A percentile compares a stretch with the other conserved stretches of the same genome.
Conservation (phyloP, 192 early-diverging fungal genomes). For the Rhizophagus sp. region DNA sequence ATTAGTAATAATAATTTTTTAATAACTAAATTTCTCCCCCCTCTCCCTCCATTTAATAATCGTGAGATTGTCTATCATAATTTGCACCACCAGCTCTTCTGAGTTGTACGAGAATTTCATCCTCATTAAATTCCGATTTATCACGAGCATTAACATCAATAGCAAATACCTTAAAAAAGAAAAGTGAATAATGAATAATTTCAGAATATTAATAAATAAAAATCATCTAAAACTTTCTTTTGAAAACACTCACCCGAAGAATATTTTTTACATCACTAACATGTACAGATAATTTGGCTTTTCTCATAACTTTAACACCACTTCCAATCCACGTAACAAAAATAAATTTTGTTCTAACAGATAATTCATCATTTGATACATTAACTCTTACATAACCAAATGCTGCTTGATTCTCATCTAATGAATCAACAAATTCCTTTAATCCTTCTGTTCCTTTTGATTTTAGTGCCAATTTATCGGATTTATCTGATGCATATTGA, state of each 20-base stretch:
- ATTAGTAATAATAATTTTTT: too few species aligned
- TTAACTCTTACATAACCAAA: constrained; percentile 13
- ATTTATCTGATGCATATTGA: constrained; percentile 5
- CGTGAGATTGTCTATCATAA: constrained; percentile 21
- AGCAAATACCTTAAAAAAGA: neutral
- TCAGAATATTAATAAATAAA: too few species aligned
- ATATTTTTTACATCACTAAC: constrained; percentile 20
- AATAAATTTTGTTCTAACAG: constrained; percentile 22
- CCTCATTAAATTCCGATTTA: constrained; percentile 20
- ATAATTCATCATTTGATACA: constrained; percentile 29
- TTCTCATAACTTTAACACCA: constrained; percentile 22
- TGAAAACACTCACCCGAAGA: constrained; percentile 7
- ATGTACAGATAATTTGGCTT: constrained; percentile 20
- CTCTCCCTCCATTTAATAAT: constrained; percentile 4
- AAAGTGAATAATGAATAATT: neutral
- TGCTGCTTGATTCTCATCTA: constrained; percentile 6
- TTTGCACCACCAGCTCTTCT: constrained; percentile 21
- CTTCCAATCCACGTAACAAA: constrained; percentile 24
- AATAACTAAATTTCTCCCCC: too few species aligned
- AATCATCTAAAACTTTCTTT: too few species aligned
- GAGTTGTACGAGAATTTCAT: constrained; percentile 14
- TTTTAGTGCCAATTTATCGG: neutral
- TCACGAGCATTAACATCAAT: constrained; percentile 22
- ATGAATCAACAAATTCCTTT: neutral
- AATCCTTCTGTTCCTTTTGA: constrained; percentile 22